These are phyloP conservation scores for Floccularia luteovirens DNA, from an alignment of 768 basidiomycete genomes.

Conservation along the genomic window DNA sequence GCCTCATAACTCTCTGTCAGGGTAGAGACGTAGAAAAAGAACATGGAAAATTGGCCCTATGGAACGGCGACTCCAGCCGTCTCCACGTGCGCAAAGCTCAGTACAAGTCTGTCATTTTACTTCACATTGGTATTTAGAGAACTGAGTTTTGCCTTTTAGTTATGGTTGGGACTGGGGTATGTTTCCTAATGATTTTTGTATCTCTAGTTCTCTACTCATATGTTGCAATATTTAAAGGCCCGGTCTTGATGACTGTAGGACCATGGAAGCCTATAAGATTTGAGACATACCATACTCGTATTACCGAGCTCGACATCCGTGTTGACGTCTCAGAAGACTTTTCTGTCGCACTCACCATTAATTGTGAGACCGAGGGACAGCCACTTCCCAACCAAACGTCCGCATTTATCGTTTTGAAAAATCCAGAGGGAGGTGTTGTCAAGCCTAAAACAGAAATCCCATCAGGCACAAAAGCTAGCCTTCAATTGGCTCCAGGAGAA, in stretches of 20 bases:
- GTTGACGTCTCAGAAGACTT: constrained; percentile 46
- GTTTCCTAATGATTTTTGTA: no score
- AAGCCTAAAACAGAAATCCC: constrained; percentile 25
- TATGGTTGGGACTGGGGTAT: constrained; percentile 90
- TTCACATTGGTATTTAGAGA: neutral
- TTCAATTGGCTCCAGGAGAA: constrained; percentile 45
- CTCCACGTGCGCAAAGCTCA: constrained; percentile 91
- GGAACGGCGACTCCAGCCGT: constrained; percentile 91
- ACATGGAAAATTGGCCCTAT: constrained; percentile 53
- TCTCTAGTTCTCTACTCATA: no score
- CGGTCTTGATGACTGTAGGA: constrained; percentile 78
- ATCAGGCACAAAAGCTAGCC: constrained; percentile 31
- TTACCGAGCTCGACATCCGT: constrained; percentile 61
- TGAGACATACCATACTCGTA: constrained; percentile 57
- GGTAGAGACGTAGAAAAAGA: constrained; percentile 69
- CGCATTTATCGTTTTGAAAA: constrained; percentile 39
- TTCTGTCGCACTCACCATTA: constrained; percentile 42
- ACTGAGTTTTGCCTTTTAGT: constrained; percentile 24
- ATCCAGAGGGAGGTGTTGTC: constrained; percentile 39
- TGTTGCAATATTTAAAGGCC: constrained; percentile 36
- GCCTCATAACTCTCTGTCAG: constrained; percentile 23
- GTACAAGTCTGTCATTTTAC: constrained; percentile 56
- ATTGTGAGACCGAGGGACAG: no score
- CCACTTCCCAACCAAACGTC: constrained; percentile 29
- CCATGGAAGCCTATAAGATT: constrained; percentile 81